Conservation (phyloP, 495 filamentous ascomycete species). For the Neurospora cerealis region DNA sequence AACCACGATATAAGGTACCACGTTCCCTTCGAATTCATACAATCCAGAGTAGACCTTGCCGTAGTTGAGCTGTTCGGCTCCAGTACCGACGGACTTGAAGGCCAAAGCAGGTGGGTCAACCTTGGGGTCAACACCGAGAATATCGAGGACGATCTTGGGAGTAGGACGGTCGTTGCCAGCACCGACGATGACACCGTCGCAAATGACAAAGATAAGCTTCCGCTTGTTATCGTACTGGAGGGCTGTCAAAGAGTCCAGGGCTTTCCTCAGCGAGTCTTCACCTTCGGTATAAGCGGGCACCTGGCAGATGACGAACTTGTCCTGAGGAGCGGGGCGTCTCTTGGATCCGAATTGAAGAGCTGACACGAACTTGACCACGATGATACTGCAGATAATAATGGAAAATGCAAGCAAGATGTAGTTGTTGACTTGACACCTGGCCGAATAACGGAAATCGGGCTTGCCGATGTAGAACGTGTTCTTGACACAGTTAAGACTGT, state of each 20-base stretch:
- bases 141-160: constrained; percentile 93
- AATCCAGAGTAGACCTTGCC: constrained; percentile 98
- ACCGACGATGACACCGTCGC: constrained; percentile 93
- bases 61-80: constrained; percentile 91
- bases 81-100: constrained; percentile 82
- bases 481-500: constrained; percentile 68
- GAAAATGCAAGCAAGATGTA: constrained; percentile 85
- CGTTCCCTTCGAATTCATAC: constrained; percentile 95
- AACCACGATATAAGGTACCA: constrained; percentile 90
- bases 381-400: constrained; percentile 67
- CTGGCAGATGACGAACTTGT: constrained; percentile 98
- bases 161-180: constrained; percentile 94
- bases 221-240: constrained; percentile 96
- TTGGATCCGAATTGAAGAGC: constrained; percentile 92
- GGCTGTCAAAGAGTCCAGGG: constrained; percentile 86
- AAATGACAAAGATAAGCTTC: constrained; percentile 87
- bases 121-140: constrained; percentile 94
- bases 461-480: constrained; percentile 76
- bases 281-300: constrained; percentile 97
- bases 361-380: constrained; percentile 82
- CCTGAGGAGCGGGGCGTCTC: constrained; percentile 77
- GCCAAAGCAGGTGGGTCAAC: constrained; percentile 88
- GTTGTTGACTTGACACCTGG: constrained; percentile 80
- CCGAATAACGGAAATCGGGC: constrained; percentile 68
- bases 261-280: constrained; percentile 85